Evolutionary conservation across 257 asterid genomes (phyloP).

Genomic region (Verbascum thapsus): DNA sequence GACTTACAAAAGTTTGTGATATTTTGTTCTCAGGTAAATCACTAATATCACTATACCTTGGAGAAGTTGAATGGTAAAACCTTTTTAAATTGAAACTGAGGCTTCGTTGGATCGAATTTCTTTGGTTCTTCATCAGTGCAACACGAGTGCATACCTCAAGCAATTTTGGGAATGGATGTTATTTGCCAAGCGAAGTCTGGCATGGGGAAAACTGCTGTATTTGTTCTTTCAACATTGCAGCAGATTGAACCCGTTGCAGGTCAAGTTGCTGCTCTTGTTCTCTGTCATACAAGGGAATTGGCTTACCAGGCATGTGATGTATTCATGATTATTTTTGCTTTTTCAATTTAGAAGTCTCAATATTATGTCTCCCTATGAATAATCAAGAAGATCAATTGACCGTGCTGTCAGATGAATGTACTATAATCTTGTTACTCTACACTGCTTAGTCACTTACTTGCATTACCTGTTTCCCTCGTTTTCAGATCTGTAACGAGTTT

Average conservation of each 20-base stretch:
- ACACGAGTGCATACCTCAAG: slow-evolving; percentile 98
- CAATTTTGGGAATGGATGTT: slow-evolving; percentile 93
- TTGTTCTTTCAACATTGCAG: slow-evolving; percentile 87
- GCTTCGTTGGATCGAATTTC: slow-evolving; percentile 72
- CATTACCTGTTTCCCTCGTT: slow-evolving; percentile 6
- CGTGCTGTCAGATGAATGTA: neutral
- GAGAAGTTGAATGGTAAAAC: slow-evolving; percentile 78
- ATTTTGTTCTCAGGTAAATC: slow-evolving; percentile 68
- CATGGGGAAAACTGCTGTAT: slow-evolving; percentile 95
- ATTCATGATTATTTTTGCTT: neutral
- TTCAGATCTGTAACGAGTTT: slow-evolving; percentile 87
- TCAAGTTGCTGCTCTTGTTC: slow-evolving; percentile 86
- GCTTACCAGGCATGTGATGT: slow-evolving; percentile 74
- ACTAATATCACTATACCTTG: slow-evolving; percentile 56
- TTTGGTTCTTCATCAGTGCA: slow-evolving; percentile 93
- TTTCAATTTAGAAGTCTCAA: neutral
- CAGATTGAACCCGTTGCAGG: slow-evolving; percentile 82
- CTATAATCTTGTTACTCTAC: neutral
- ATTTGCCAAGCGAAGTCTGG: slow-evolving; percentile 98
- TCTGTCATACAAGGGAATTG: slow-evolving; percentile 89
- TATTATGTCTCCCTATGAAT: neutral
- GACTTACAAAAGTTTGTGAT: slow-evolving; percentile 13
- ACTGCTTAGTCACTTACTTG: slow-evolving; percentile 9
- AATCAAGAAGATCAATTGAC: neutral
- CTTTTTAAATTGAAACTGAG: slow-evolving; percentile 79